A percentile compares a stretch with the other conserved stretches of the same genome.
phyloP scores from a whole-genome alignment of 768 basidiomycete species.

The Lentinula boryana region DNA sequence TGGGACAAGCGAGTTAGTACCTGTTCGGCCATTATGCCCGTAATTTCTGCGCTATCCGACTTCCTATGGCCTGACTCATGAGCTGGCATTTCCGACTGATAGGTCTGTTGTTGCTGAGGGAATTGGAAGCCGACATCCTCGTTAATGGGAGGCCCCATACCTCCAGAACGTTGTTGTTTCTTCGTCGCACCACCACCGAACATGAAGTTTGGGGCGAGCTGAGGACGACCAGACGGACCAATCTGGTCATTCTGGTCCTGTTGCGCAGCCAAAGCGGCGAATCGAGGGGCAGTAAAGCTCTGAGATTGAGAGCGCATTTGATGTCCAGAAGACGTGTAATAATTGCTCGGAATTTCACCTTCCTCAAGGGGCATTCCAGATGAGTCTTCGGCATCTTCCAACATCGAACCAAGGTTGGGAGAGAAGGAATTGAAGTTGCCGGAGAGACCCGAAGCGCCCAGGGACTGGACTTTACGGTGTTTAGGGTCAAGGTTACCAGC shows the following conservation, averaged over 20 bases:
- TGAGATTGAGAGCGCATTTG: constrained; percentile 75
- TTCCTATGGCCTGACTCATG: constrained; percentile 42
- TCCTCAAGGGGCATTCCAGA: constrained; percentile 53
- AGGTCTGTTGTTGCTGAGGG: constrained; percentile 58
- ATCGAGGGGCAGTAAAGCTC: constrained; percentile 85
- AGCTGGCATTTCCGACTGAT: constrained; percentile 21
- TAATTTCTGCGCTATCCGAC: constrained; percentile 68
- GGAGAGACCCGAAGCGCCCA: constrained; percentile 53
- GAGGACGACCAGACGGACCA: constrained; percentile 77
- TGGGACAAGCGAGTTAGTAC: constrained; percentile 32
- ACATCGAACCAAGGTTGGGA: constrained; percentile 78
- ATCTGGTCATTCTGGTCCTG: constrained; percentile 60
- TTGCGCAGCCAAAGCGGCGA: constrained; percentile 72
- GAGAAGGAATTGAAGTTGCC: constrained; percentile 67
- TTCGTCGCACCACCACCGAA: constrained; percentile 58
- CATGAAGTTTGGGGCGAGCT: constrained; percentile 88
- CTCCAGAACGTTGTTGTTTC: constrained; percentile 39
- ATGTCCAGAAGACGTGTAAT: constrained; percentile 47
- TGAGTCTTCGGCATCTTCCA: constrained; percentile 73
- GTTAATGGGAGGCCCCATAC: constrained; percentile 67
- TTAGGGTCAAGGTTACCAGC: constrained; percentile 43
- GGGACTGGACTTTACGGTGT: constrained; percentile 79
- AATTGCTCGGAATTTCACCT: constrained; percentile 67
- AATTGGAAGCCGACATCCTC: constrained; percentile 82
- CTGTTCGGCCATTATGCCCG: constrained; percentile 94